Conservation (phyloP, 1,284 basidiomycete species). For the Calocybe gambosa region DNA sequence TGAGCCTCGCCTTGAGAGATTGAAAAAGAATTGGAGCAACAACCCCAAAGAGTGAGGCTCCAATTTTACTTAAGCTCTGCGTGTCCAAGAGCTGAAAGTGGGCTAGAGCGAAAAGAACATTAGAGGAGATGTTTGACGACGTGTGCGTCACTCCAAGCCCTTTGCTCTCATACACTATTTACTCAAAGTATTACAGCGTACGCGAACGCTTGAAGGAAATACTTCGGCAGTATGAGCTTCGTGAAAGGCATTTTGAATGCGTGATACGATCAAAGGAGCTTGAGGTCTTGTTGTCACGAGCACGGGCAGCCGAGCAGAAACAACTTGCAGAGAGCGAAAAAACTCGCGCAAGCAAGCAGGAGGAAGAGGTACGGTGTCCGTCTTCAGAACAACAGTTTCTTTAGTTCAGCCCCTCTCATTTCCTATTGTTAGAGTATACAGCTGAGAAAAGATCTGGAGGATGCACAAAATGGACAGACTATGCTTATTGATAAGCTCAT, state of each 20-base stretch:
- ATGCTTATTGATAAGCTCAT: constrained; percentile 75
- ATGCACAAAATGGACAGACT: constrained; percentile 65
- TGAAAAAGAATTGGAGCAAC: constrained; percentile 73
- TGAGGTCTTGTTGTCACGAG: constrained; percentile 75
- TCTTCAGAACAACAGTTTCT: not conserved
- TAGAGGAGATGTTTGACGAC: constrained; percentile 75
- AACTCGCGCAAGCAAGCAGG: constrained; percentile 54
- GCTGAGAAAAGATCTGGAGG: constrained; percentile 67
- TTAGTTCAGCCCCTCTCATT: constrained; percentile 9
- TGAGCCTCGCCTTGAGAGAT: constrained; percentile 54
- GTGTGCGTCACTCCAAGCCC: constrained; percentile 46
- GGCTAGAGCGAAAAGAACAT: constrained; percentile 57
- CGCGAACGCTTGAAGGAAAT: constrained; percentile 79
- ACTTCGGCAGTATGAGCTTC: constrained; percentile 76
- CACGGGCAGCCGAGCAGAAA: constrained; percentile 77
- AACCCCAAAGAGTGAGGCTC: constrained; percentile 61
- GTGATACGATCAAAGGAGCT: constrained; percentile 84
- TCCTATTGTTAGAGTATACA: constrained; percentile 44
- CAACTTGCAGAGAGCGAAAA: constrained; percentile 72
- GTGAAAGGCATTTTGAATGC: constrained; percentile 83
- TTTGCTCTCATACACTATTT: not conserved
- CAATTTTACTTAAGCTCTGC: constrained; percentile 5
- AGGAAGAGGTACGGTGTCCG: constrained; percentile 54
- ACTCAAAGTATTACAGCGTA: constrained; percentile 38
- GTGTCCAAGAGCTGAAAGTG: constrained; percentile 8